A percentile compares a stretch with the other conserved stretches of the same genome.
Conservation (phyloP, 441 rosid species). For the Viola pubescens region DNA sequence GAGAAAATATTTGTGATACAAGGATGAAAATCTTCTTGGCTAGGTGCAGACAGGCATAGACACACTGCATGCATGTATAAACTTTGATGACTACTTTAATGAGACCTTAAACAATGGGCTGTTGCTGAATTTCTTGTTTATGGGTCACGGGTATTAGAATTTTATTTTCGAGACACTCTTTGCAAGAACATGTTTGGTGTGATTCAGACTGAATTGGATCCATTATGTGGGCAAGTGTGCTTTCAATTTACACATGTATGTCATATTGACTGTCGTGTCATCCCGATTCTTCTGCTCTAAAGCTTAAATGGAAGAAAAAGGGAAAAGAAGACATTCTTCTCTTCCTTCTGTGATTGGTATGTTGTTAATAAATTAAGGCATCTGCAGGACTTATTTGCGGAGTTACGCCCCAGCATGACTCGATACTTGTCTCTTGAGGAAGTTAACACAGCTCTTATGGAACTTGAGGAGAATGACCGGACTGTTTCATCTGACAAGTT, state of each 20-base stretch:
- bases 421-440: slow-evolving; percentile 75
- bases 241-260: not conserved
- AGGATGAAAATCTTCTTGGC: no score
- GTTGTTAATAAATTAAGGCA: slow-evolving; percentile 22
- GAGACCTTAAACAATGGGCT: no score
- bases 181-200: not conserved
- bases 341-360: no score
- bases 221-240: not conserved
- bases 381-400: slow-evolving; percentile 88
- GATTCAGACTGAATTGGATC: not conserved
- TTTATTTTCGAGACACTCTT: no score
- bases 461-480: slow-evolving; percentile 76
- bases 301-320: not conserved
- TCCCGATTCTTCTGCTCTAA: not conserved
- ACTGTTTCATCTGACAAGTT: slow-evolving; percentile 47
- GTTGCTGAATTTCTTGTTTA: no score
- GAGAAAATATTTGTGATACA: no score
- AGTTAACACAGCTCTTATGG: slow-evolving; percentile 67
- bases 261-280: not conserved
- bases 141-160: no score
- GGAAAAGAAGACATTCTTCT: not conserved
- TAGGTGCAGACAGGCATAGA: no score
- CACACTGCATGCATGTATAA: no score
- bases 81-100: no score
- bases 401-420: slow-evolving; percentile 77